Evolutionary conservation across 2,329 filamentous ascomycete species (phyloP).

Genomic region (Fusarium guadeloupense): DNA sequence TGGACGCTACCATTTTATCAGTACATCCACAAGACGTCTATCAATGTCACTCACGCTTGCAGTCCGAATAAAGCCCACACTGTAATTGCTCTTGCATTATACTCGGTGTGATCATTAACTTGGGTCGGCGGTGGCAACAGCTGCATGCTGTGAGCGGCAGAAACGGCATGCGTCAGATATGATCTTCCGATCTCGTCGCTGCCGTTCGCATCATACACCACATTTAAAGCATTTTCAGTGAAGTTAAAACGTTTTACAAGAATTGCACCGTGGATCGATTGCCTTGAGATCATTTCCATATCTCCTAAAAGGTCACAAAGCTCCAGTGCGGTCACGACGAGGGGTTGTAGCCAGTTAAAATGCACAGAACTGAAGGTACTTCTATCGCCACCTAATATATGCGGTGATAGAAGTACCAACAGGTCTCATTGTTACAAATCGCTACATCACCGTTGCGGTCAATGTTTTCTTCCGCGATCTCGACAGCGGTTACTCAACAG

Average conservation of each 20-base stretch:
- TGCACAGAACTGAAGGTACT: too few relatives aligned
- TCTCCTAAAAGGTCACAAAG: too few relatives aligned
- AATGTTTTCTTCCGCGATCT: slow-evolving; percentile 88
- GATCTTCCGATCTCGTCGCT: not conserved
- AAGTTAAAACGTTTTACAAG: too few relatives aligned
- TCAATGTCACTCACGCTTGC: not conserved
- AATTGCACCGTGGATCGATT: too few relatives aligned
- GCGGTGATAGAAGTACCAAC: too few relatives aligned
- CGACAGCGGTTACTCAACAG: slow-evolving; percentile 72
- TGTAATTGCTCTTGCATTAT: not conserved
- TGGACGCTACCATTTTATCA: not conserved
- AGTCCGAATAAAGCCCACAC: not conserved
- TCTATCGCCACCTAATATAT: too few relatives aligned
- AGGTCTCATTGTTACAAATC: too few relatives aligned
- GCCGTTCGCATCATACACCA: not conserved
- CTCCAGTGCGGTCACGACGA: too few relatives aligned
- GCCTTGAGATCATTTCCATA: too few relatives aligned
- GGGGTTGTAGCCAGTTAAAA: too few relatives aligned
- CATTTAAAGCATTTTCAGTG: too few relatives aligned
- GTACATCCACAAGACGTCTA: not conserved
- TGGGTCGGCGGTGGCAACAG: not conserved
- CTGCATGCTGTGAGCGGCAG: not conserved
- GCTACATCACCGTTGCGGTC: slow-evolving; percentile 83
- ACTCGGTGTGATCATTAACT: not conserved
- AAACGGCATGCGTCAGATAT: not conserved